A percentile compares a stretch with the other conserved stretches of the same genome.
These are phyloP conservation scores for Beauveria pseudobassiana DNA, from an alignment of 2,329 filamentous ascomycete species.

Conservation along the genomic window DNA sequence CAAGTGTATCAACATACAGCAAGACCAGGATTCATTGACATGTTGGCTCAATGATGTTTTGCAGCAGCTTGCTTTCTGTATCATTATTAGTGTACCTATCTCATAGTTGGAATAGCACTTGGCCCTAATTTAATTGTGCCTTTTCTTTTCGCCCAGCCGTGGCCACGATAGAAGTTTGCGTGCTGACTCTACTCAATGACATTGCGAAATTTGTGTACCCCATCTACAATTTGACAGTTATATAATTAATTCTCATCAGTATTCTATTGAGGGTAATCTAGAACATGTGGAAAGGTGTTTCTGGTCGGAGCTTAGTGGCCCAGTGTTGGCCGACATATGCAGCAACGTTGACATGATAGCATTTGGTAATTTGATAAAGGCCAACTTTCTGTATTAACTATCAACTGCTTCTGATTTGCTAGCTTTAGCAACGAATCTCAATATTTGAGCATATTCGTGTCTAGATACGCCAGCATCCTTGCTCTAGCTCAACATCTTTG, in stretches of 20 bases:
- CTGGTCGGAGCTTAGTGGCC: no score
- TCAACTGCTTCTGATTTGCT: background rate
- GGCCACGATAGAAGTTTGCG: no score
- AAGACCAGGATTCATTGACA: background rate
- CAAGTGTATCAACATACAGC: background rate
- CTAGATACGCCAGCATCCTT: background rate
- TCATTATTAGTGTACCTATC: background rate
- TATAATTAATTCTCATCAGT: no score
- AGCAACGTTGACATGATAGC: background rate
- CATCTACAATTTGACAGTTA: no score
- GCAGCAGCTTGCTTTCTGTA: background rate
- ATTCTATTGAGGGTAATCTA: no score
- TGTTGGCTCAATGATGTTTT: background rate
- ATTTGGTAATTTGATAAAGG: background rate
- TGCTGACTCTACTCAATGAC: no score
- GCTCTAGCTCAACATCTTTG: background rate
- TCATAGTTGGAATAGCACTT: background rate
- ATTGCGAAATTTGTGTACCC: no score
- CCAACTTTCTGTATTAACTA: background rate
- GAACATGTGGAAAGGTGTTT: no score
- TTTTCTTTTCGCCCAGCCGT: background rate
- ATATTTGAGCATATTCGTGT: background rate
- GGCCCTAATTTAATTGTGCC: background rate
- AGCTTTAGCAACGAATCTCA: background rate
- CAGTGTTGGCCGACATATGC: background rate